These are phyloP conservation scores for Calcarisporium arbuscula DNA, from an alignment of 2,329 filamentous ascomycete genomes.

Conservation along the genomic window DNA sequence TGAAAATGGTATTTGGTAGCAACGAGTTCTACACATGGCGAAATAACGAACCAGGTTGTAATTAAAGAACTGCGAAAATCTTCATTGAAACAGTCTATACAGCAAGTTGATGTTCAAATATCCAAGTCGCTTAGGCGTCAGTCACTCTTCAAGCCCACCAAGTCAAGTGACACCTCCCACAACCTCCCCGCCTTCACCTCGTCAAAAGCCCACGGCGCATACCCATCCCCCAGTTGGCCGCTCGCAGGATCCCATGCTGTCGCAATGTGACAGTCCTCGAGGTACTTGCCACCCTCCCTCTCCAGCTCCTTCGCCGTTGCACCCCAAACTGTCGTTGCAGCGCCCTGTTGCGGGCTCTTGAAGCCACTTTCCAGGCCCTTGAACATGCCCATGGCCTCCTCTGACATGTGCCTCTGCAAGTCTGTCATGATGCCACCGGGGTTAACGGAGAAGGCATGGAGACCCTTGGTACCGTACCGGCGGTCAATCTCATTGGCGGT, in stretches of 20 bases:
- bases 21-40: too few species aligned
- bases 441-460: constrained; percentile 36
- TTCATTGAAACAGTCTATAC: too few species aligned
- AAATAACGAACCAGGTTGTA: too few species aligned
- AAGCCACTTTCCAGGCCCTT: not conserved
- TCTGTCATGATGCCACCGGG: constrained; percentile 37
- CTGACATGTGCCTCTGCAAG: too few species aligned
- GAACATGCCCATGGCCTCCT: not conserved
- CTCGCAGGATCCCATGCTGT: constrained; percentile 38
- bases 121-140: too few species aligned
- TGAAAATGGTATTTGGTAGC: too few species aligned
- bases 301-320: constrained; percentile 25
- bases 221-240: constrained; percentile 37
- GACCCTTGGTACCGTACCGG: constrained; percentile 31
- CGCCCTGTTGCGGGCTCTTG: constrained; percentile 32
- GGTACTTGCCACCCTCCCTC: constrained; percentile 34
- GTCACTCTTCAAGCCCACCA: too few species aligned
- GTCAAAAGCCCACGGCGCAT: constrained; percentile 18
- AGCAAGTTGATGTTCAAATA: too few species aligned
- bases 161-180: constrained; percentile 8
- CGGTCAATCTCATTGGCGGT: constrained; percentile 42
- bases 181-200: constrained; percentile 4
- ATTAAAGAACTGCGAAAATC: too few species aligned
- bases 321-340: constrained; percentile 37
- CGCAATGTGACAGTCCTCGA: constrained; percentile 22